Evolutionary conservation across 495 filamentous ascomycete genomes (phyloP), one percentile per base, ranked within the genome.

Genomic region (Penicillium daleae): DNA sequence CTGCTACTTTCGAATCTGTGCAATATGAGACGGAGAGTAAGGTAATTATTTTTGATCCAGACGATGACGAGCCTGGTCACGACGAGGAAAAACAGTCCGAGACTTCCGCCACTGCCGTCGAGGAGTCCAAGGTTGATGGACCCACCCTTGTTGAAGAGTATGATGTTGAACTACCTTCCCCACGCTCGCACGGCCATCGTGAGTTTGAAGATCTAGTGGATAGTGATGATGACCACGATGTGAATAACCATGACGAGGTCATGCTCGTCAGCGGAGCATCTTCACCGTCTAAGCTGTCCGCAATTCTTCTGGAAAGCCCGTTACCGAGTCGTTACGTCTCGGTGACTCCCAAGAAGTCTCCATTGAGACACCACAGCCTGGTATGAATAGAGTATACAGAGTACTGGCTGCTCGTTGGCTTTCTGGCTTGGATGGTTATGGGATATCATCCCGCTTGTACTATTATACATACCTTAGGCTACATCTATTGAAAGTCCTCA

Each of bases 401-500:
- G 4, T 12, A 32, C 26, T 39, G 35, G 35, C 35, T 21, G 27
- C 49, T 52, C 26, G 26, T 19, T 52, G 7, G 13, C 19, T 27
- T 4, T 50, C 13, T 39, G 12, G 24, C 24, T 29, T 15, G 15
- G 15, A n/a, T 13, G 7, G 17, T 44, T 13, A 9, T 42, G 42
- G n/a, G 24, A 13, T 21, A 24, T 29, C 17, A 55, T 26, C 3
- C 24, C 15, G n/a, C 17, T 24, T 62, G 40, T 61, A 56, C 19
- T 27, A 55, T 58, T n/a, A 59, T 61, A 60, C 27, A 56, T 62
- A 53, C 35, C 56, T 62, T 35, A 24, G 8, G 40, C 19, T 26
- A 54, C 27, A 50, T 59, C 40, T 66, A 73, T 46, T 70, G 42
- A 40, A 76, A 74, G 52, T 77, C 66, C 24, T 77, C 73, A 37